These are phyloP conservation scores for Oryza meyeriana DNA, from an alignment of 176 grass and related monocot genomes.

Conservation along the genomic window DNA sequence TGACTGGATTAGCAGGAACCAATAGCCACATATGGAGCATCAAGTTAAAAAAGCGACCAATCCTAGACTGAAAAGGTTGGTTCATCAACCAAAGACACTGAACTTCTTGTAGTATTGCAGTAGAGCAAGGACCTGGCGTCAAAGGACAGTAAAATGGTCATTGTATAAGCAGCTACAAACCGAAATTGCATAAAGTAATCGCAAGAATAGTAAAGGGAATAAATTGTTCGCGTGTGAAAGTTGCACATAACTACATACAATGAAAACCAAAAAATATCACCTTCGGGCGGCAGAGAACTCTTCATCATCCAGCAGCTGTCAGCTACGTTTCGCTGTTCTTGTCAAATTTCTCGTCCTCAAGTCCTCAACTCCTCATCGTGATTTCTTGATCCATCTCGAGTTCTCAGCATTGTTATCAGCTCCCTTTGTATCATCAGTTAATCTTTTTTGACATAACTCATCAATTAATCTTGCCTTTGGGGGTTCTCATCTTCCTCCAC, in stretches of 20 bases:
- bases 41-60: too few species aligned
- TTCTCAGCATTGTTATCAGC: not conserved
- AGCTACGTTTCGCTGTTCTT: not conserved
- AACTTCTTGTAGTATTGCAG: too few species aligned
- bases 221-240: not conserved
- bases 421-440: not conserved
- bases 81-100: too few species aligned
- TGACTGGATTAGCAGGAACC: too few species aligned
- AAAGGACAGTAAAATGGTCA: too few species aligned
- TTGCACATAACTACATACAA: not conserved
- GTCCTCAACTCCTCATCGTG: not conserved
- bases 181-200: too few species aligned
- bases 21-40: too few species aligned
- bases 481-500: slow-evolving; percentile 6
- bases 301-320: not conserved
- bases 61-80: too few species aligned
- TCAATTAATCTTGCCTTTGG: slow-evolving; percentile 1
- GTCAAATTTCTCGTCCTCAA: not conserved
- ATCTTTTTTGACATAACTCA: too few species aligned
- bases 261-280: not conserved
- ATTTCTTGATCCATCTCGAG: not conserved
- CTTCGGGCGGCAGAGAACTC: not conserved
- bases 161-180: too few species aligned
- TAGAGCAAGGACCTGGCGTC: too few species aligned
- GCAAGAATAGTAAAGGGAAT: not conserved